Conservation (phyloP, 108 stramenopile genomes). For the Thalassiosira profunda region DNA sequence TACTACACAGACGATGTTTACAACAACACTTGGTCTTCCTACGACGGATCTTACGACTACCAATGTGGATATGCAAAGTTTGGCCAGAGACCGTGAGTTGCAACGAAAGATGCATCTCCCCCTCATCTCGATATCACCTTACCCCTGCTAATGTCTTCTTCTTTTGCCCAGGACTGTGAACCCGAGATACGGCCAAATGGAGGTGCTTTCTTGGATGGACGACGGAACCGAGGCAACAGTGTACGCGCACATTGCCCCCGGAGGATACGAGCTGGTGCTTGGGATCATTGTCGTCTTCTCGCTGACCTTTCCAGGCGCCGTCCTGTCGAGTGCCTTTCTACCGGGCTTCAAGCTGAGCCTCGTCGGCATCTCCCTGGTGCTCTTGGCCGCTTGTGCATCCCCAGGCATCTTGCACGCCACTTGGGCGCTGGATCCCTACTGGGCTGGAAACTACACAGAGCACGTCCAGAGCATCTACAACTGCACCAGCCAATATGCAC, state of each 20-base stretch:
- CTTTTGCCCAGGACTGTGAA: constrained; percentile 6
- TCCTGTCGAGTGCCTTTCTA: constrained; percentile 47
- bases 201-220: constrained; percentile 11
- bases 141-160: no score
- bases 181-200: not conserved
- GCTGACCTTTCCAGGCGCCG: constrained; percentile 47
- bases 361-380: constrained; percentile 26
- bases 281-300: constrained; percentile 45
- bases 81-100: constrained; percentile 21
- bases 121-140: no score
- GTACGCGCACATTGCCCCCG: constrained; percentile 27
- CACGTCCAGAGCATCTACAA: not conserved
- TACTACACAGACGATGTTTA: no score
- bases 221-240: constrained; percentile 36
- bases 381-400: constrained; percentile 34
- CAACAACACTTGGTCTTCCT: no score
- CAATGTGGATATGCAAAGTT: constrained; percentile 13
- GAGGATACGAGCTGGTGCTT: constrained; percentile 46
- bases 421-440: not conserved
- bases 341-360: constrained; percentile 53
- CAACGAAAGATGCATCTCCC: no score
- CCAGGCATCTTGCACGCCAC: constrained; percentile 27
- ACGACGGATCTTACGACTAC: not conserved
- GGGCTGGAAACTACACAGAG: not conserved
- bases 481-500: constrained; percentile 17